Base-by-base conservation (phyloP, 495 filamentous ascomycete genomes). In the Penicillium subrubescens region DNA sequence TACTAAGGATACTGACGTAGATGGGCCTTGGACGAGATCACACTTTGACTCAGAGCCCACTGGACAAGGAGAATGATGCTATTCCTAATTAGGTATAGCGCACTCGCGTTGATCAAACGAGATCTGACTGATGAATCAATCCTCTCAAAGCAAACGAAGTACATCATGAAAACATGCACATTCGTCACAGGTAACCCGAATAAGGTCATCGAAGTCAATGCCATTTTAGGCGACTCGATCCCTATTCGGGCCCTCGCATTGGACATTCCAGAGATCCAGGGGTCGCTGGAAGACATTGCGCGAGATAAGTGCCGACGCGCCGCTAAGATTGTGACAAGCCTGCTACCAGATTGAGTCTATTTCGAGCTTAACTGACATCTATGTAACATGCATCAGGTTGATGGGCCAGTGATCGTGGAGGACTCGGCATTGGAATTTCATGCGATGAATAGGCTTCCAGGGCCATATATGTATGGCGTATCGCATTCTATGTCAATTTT, bases 361-460 rank as follows among this genome's bases (percentile, higher is more conserved):
- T 39, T 34, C 6, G 15, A 46, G 17, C 19, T 35, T 35, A 0
- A 33, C 29, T 60, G 19, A 58, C 44, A 8, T 41, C 7, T 7
- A 6, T 17, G 8, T 41, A 27, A 27, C 25, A 4, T 27, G 25
- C 10, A 0, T 27, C 25, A 94, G 91, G 71, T 92, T 50, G 67
- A 85, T 61, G 93, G 92, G 2, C 92, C 94, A 8, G 94, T 96
- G 29, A 82, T 97, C n/a, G 91, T 95, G n/a, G 93, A 97, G 75
- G 93, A 97, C 77, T 96, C 93, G 12, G 90, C 88, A 72, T 79
- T 97, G 41, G 92, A 90, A 79, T 96, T 96, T 75, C 87, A 90
- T 72, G 92, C 92, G 14, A 80, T 95, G 63, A 85, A 89, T 25
- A 90, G 89, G 17, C 78, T 97, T 51, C 94, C 93, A 14, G 93